Evolutionary conservation across 139 green algal species (phyloP), one percentile per base, ranked within the genome.

Genomic region (Auxenochlorella protothecoides): DNA sequence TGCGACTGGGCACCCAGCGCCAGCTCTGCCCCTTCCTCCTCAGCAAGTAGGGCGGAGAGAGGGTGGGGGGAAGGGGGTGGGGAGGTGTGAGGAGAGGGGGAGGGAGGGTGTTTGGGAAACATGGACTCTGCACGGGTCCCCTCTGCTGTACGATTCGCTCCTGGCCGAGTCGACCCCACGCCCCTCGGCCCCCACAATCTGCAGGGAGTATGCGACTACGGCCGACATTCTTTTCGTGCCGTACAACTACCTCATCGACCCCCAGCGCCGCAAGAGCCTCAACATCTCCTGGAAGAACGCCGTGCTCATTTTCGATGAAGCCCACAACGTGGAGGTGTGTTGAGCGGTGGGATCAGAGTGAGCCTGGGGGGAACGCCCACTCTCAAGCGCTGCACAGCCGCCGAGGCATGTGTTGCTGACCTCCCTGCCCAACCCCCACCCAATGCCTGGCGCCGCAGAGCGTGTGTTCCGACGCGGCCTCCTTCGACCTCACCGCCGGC

Each of bases 301-400:
- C 2, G 76, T 97, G 0, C 73, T 98, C 60, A 95, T 98, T 55
- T 93, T 98, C 72, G 93, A 98, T 64, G 93, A 98, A 77, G 93
- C 92, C 3, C 93, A 98, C 86, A 98, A 98, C 76, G 76, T 98
- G 66, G 90, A 93, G 85, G 81, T 84, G 59, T 4, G 62, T 73
- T 66, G 53, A 44, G 27, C 27, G 27, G 27, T 44, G 27, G 27
- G 27, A 44, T 44, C 27, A 44, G 27, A 44, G 27, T 44, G 27
- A 44, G 27, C 27, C 27, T 44, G 27, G 27, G 27, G 27, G 27
- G 1, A 44, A 44, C 27, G 27, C 27, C 27, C 27, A 44, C 27
- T 44, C 27, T 44, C 27, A 1, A 44, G 27, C 27, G 27, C 27
- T 44, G 27, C 27, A 44, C 27, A 44, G 27, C 27, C 1, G 27